A percentile compares a stretch with the other conserved stretches of the same genome.
These are phyloP conservation scores for Fusarium pilosicola DNA, from an alignment of 2,329 filamentous ascomycete species.

Conservation along the genomic window DNA sequence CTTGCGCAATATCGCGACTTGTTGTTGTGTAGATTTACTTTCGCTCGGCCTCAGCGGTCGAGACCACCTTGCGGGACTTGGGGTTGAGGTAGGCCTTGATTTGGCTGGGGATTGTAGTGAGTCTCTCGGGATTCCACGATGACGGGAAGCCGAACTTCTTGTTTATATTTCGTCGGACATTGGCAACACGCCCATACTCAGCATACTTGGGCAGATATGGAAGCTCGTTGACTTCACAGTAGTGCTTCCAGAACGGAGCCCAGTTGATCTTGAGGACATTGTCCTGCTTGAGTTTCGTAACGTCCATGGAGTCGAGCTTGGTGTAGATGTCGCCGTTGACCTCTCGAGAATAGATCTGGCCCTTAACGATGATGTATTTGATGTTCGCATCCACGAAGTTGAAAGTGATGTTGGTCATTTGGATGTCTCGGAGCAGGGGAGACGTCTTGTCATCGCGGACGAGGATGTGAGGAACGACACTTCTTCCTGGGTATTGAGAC, in stretches of 20 bases:
- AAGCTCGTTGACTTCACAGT: neutral
- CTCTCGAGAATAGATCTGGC: neutral
- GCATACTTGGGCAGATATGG: neutral
- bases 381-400: neutral
- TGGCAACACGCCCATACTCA: neutral
- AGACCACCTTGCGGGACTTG: neutral
- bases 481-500: neutral
- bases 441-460: neutral
- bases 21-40: neutral
- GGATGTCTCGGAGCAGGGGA: neutral
- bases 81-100: neutral
- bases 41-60: neutral
- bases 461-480: neutral
- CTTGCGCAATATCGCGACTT: neutral
- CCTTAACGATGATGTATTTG: neutral
- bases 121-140: neutral
- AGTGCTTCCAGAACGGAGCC: neutral
- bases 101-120: neutral
- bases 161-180: neutral
- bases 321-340: neutral
- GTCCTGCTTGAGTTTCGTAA: neutral
- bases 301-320: fast-evolving
- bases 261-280: neutral
- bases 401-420: neutral
- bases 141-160: neutral